Base-by-base conservation (phyloP, 768 basidiomycete species). In the Amyloporia xantha region DNA sequence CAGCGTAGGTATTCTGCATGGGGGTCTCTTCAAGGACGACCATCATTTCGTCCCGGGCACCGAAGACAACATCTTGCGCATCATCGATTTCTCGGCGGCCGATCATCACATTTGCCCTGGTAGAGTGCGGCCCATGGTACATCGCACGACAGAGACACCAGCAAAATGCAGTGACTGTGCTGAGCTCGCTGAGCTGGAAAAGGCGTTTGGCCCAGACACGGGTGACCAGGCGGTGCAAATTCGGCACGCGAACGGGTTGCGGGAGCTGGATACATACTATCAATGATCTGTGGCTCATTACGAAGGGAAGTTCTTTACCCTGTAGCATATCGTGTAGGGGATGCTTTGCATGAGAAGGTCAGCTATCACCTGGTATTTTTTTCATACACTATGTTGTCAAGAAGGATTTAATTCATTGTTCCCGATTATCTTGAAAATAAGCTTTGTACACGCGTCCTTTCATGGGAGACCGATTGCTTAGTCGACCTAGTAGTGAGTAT, bases 71-170 rank as follows among this genome's bases (percentile, higher is more conserved):
- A 44, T 50, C 24, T 47, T 69, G 24, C 66, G 69, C 30, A 66
- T 73, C 48, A 52, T 72, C 50, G 69, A 70, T 46, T 74, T 73
- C 49, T 57, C 64, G 1, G 38, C 41, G 1, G 69, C 68, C 4
- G 52, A 54, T n/a, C 41, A 54, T 0, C 70, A 72, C 53, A 19
- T 39, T 11, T 72, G 71, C 48, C 41, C 44, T 0, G 49, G 51
- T 4, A 24, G 49, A 1, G 26, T 35, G 15, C 41, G 48, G 10
- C 54, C 53, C 4, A 30, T 47, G 27, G 19, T 33, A 25, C 25
- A 47, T 17, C 9, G 48, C 24, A 12, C 28, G 36, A 17, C 43
- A 42, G 3, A 52, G 51, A 5, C 17, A 10, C 20, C 39, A 43
- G 37, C 24, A 20, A 9, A 7, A 4, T 44, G 44, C 44, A 45